These are phyloP conservation scores for Pichia sp. DNA, from an alignment of 1,139 yeast genomes.

Conservation along the genomic window DNA sequence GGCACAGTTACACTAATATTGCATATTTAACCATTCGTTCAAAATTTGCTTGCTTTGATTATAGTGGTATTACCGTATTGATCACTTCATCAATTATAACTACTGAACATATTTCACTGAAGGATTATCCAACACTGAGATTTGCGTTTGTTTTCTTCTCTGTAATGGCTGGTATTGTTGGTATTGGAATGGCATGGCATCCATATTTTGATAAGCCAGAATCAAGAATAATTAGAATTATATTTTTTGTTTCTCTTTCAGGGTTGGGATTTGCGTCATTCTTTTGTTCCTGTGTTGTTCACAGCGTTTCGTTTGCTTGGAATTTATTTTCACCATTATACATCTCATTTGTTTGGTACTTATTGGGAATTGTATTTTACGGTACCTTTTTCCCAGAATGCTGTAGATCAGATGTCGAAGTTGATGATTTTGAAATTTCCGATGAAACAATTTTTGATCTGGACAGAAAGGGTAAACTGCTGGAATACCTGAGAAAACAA, in stretches of 20 bases:
- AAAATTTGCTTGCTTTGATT: slow-evolving; percentile 87
- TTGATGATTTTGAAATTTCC: slow-evolving; percentile 35
- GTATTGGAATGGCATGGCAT: slow-evolving; percentile 82
- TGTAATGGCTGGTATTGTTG: slow-evolving; percentile 56
- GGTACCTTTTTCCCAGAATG: slow-evolving; percentile 88
- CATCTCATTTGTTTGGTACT: slow-evolving; percentile 65
- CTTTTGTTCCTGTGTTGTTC: slow-evolving; percentile 44
- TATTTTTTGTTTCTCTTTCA: slow-evolving; percentile 78
- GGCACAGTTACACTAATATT: slow-evolving; percentile 91
- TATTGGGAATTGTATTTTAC: slow-evolving; percentile 78
- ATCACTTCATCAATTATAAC: slow-evolving; percentile 88
- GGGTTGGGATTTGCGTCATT: slow-evolving; percentile 65
- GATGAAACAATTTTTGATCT: slow-evolving; percentile 36
- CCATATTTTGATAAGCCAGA: slow-evolving; percentile 85
- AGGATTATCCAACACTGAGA: slow-evolving; percentile 44
- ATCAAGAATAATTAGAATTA: slow-evolving; percentile 68
- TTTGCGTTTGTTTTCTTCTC: slow-evolving; percentile 52
- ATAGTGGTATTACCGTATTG: slow-evolving; percentile 85
- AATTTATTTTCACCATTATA: slow-evolving; percentile 53
- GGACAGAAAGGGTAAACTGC: slow-evolving; percentile 30
- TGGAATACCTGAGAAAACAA: slow-evolving; percentile 44
- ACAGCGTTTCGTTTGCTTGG: slow-evolving; percentile 47
- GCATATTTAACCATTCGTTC: slow-evolving; percentile 56
- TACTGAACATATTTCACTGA: slow-evolving; percentile 74
- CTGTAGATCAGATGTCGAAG: slow-evolving; percentile 58